Conservation (phyloP, 2,329 filamentous ascomycete genomes). For the Elsinoe batatas region DNA sequence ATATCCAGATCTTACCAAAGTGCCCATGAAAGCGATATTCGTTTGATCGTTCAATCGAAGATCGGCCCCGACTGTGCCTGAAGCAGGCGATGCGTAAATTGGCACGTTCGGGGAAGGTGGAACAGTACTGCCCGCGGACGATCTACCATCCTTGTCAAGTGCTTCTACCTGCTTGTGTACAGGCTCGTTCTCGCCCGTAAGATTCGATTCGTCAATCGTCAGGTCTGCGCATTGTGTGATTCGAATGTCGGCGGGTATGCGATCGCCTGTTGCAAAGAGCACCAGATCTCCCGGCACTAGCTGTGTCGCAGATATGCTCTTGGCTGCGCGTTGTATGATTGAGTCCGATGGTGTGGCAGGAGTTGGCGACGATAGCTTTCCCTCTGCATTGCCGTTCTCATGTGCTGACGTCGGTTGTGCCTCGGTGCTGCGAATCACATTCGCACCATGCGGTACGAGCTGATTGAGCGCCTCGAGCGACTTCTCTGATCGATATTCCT, state of each 20-base stretch:
- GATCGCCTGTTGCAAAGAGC: conserved; percentile 88
- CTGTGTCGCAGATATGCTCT: conserved; percentile 75
- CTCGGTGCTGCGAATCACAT: conserved; percentile 61
- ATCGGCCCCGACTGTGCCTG: conserved; percentile 52
- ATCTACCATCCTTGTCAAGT: conserved; percentile 26
- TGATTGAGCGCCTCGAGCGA: conserved; percentile 91
- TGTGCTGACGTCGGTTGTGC: conserved; percentile 15
- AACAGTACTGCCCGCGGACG: conserved; percentile 19
- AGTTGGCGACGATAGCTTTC: not conserved
- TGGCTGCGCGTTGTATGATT: conserved; percentile 60
- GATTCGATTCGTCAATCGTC: conserved; percentile 90
- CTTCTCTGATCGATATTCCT: conserved; percentile 96
- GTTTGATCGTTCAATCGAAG: conserved; percentile 63
- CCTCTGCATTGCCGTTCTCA: not conserved
- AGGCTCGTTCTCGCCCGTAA: conserved; percentile 94
- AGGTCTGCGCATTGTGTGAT: conserved; percentile 85
- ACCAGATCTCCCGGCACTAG: conserved; percentile 89
- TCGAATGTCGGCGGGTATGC: conserved; percentile 89
- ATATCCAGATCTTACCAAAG: conserved; percentile 85
- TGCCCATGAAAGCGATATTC: conserved; percentile 98
- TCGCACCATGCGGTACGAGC: conserved; percentile 87
- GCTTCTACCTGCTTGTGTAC: conserved; percentile 66
- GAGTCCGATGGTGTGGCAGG: conserved; percentile 35
- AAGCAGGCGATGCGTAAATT: conserved; percentile 49
- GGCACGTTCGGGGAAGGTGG: conserved; percentile 36